Evolutionary conservation across 2,329 filamentous ascomycete genomes (phyloP).

Genomic region (Oidium heveae): DNA sequence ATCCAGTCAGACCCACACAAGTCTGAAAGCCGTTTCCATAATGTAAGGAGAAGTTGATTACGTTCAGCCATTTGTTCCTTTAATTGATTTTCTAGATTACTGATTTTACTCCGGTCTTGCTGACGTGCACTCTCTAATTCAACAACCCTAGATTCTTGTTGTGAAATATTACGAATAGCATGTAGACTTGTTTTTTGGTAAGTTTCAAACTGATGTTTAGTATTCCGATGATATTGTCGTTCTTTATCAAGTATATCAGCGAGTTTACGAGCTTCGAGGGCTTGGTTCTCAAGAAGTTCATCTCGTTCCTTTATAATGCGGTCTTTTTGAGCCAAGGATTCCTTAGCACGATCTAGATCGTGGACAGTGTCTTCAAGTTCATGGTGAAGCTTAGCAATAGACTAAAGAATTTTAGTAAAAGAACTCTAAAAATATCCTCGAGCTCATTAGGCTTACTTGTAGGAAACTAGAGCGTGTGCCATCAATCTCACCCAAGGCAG

Average conservation of each 20-base stretch:
- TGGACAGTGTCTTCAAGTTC: conserved; percentile 66
- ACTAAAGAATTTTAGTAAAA: conserved; percentile 20
- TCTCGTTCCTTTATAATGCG: conserved; percentile 76
- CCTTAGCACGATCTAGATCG: conserved; percentile 57
- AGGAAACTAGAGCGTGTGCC: conserved; percentile 69
- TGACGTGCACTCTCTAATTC: conserved; percentile 65
- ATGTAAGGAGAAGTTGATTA: conserved; percentile 62
- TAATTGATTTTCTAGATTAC: conserved; percentile 47
- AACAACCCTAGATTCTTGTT: conserved; percentile 59
- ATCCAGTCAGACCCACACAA: conserved; percentile 85
- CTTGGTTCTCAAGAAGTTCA: conserved; percentile 64
- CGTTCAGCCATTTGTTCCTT: conserved; percentile 75
- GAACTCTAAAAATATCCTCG: not conserved
- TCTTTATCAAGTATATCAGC: conserved; percentile 82
- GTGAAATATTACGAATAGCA: conserved; percentile 60
- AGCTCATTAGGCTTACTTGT: conserved; percentile 26
- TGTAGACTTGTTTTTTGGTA: conserved; percentile 72
- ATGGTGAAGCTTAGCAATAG: conserved; percentile 65
- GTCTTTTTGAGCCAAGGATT: conserved; percentile 69
- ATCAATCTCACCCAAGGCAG: conserved; percentile 67
- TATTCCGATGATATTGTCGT: conserved; percentile 57
- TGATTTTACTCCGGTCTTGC: conserved; percentile 53
- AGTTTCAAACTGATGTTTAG: conserved; percentile 69
- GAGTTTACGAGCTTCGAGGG: conserved; percentile 62
- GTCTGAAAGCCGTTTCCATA: conserved; percentile 72